Evolutionary conservation across 768 basidiomycete genomes (phyloP).

Genomic region (Tubosaeta sp.): DNA sequence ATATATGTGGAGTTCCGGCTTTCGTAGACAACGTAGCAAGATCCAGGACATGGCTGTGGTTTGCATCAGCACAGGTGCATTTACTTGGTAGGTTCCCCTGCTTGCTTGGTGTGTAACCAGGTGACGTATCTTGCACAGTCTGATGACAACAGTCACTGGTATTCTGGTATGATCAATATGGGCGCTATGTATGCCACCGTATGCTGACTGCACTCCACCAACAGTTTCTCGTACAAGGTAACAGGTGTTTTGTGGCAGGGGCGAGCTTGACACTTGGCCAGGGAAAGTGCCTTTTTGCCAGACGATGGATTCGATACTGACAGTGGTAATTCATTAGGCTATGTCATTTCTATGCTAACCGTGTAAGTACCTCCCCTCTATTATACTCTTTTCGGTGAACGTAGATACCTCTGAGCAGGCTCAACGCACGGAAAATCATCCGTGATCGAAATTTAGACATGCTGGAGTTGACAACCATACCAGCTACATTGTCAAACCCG

Average conservation of each 20-base stretch:
- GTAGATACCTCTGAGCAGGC: too few species aligned
- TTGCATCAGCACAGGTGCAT: slow-evolving; percentile 9
- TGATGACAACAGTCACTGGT: not conserved
- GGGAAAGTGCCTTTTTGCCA: too few species aligned
- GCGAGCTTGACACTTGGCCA: too few species aligned
- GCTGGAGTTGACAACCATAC: too few species aligned
- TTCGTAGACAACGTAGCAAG: slow-evolving; percentile 2
- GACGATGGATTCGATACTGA: too few species aligned
- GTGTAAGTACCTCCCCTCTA: too few species aligned
- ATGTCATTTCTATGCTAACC: too few species aligned
- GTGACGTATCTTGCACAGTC: not conserved
- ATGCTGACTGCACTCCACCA: not conserved
- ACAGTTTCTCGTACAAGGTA: not conserved
- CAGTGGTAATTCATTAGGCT: too few species aligned
- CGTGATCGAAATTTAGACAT: too few species aligned
- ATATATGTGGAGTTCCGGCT: slow-evolving; percentile 18
- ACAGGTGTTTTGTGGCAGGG: not conserved
- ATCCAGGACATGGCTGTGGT: slow-evolving; percentile 10
- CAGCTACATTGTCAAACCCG: too few species aligned
- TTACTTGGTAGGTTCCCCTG: slow-evolving; percentile 4
- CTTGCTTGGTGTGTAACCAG: not conserved
- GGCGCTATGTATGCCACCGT: not conserved
- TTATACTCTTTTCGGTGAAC: too few species aligned
- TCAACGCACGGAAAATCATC: too few species aligned
- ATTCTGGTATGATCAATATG: slow-evolving; percentile 1